Base-by-base conservation (phyloP, 179 eudicot genomes). In the Silene vulgaris region DNA sequence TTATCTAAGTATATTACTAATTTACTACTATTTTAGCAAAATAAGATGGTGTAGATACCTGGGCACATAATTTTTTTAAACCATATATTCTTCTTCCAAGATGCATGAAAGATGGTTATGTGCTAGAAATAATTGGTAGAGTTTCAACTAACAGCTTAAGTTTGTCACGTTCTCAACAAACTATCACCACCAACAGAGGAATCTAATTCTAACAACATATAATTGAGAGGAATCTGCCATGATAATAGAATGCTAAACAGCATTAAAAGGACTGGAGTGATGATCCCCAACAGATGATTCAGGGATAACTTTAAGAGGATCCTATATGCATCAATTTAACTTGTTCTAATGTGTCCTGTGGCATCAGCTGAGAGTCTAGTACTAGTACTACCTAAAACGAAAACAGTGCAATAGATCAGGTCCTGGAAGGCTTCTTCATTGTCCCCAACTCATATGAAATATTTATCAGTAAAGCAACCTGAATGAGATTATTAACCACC, bases 71-170 rank as follows among this genome's bases (percentile, higher is more conserved):
- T 5, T 4, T 5, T 5, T 14, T 65, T 2, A 29, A 65, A 65
- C 45, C 69, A 65, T 30, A 16, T 30, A 30, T 29, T 65, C 43
- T 65, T 29, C 69, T 65, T 65, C 69, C 37, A 14, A 65, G 69
- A 30, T 11, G 40, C 2, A 65, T 28, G 40, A 65, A 12, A 65
- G 69, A 7, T 0, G 20, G 45, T 4, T 32, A 4, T 29, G 32
- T 32, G 37, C 37, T 32, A 32, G 30, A 16, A 17, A 65, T 30
- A 28, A 28, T 4, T 12, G 40, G 12, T 5, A 26, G 68, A 35
- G 4, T 64, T 26, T 11, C 2, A 64, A 12, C 64, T 60, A 60
- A 19, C 23, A 2, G 64, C 28, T 7, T 2, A 8, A 6, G 26
- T 20, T 16, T 21, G 19, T 60, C 64, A 60, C 26, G 20, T 20